Base-by-base conservation (phyloP, 164 flowering plant genomes). In the Kalanchoe fedtschenkoi region DNA sequence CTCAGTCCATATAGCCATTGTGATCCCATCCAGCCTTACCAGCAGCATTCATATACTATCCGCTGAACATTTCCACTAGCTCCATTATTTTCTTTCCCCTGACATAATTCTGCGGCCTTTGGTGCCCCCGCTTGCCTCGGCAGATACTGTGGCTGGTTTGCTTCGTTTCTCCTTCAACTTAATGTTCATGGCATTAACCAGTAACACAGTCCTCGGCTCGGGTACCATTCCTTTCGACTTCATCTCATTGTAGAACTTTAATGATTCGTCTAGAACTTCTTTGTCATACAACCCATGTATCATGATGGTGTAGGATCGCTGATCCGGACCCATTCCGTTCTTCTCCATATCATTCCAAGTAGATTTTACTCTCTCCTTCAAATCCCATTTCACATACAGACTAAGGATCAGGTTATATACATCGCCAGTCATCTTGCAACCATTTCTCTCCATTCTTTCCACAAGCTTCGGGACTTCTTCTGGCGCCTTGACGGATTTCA, bases 301-400 rank as follows among this genome's bases (percentile, higher is more conserved):
- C 86, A 88, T 78, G 44, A 93, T 70, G 0, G 97, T 90, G 69
- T 85, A 93, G 17, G 97, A 85, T 53, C 91, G 61, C 28, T 73
- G 84, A 63, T 90, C 91, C 0, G 84, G 97, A 62, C 97, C 95
- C 51, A 80, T 37, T 8, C 96, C 96, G 62, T 72, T 72, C 69
- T 70, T 81, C 80, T 83, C 92, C 97, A 88, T 93, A 65, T 81
- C 89, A 60, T 58, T 43, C 96, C 96, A 93, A 15, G 71, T 76
- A n/a, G 66, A 65, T 61, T 63, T 66, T 11, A 77, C 81, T 60
- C 66, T 74, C n/a, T 76, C 76, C 44, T 65, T 62, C 63, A 67
- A 39, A 72, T 75, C 76, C 95, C 91, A 88, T 1, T 68, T 62
- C 76, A 81, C 66, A 61, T 76, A 85, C 67, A 86, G 65, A 67